Evolutionary conservation across 1,139 yeast species (phyloP).

Genomic region (Spathaspora sp.): DNA sequence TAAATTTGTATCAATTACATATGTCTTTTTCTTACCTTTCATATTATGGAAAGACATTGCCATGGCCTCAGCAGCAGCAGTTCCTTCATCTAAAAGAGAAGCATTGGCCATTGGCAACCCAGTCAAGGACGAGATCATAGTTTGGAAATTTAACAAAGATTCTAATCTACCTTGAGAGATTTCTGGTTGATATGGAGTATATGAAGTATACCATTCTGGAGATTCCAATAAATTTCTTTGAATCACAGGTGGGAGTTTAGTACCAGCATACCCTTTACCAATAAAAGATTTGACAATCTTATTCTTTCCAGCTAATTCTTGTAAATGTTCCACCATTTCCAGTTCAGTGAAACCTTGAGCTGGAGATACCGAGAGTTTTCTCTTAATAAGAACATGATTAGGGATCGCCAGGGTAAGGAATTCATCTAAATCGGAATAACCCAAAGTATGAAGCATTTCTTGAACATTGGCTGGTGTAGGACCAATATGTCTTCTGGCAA

Average conservation of each 20-base stretch:
- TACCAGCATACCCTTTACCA: slow-evolving; percentile 94
- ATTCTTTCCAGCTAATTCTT: slow-evolving; percentile 72
- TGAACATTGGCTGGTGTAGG: slow-evolving; percentile 65
- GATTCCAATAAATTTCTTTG: slow-evolving; percentile 88
- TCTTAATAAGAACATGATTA: slow-evolving; percentile 63
- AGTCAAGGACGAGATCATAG: slow-evolving; percentile 83
- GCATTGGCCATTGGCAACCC: slow-evolving; percentile 94
- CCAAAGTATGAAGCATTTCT: slow-evolving; percentile 65
- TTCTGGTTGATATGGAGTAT: slow-evolving; percentile 98
- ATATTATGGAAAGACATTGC: slow-evolving; percentile 69
- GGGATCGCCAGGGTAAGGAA: slow-evolving; percentile 80
- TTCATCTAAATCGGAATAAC: slow-evolving; percentile 64
- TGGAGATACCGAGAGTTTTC: slow-evolving; percentile 65
- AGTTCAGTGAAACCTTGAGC: slow-evolving; percentile 75
- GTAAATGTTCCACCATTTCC: slow-evolving; percentile 71
- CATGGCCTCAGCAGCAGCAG: slow-evolving; percentile 99
- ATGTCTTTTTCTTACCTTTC: slow-evolving; percentile 66
- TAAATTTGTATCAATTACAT: slow-evolving; percentile 71
- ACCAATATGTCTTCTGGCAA: slow-evolving; percentile 89
- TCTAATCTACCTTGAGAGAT: slow-evolving; percentile 96
- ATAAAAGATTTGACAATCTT: slow-evolving; percentile 70
- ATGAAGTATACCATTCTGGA: slow-evolving; percentile 98
- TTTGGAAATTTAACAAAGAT: slow-evolving; percentile 85
- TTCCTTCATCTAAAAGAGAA: slow-evolving; percentile 91
- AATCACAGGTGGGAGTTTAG: slow-evolving; percentile 86